These are phyloP conservation scores for Ophiostoma triangulosporum DNA, from an alignment of 2,329 filamentous ascomycete genomes.

Conservation along the genomic window DNA sequence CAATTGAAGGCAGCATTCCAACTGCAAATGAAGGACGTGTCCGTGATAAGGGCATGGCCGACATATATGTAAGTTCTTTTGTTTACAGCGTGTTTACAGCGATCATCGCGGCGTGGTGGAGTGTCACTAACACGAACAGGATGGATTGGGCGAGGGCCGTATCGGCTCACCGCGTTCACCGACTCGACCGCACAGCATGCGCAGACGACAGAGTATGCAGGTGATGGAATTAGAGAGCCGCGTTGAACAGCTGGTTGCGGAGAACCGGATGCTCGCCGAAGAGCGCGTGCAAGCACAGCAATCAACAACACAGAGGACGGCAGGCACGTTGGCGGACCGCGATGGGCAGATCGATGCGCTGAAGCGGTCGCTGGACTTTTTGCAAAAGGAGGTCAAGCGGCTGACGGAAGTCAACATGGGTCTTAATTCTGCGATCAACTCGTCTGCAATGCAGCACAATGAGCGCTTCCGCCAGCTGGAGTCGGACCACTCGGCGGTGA, in stretches of 20 bases:
- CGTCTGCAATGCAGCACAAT: slow-evolving; percentile 62
- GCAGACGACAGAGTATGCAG: slow-evolving; percentile 95
- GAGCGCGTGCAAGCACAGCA: slow-evolving; percentile 58
- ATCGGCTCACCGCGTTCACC: slow-evolving; percentile 81
- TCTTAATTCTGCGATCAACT: slow-evolving; percentile 62
- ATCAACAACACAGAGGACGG: slow-evolving; percentile 41
- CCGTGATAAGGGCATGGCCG: slow-evolving; percentile 74
- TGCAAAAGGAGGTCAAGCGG: slow-evolving; percentile 70
- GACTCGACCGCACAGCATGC: slow-evolving; percentile 87
- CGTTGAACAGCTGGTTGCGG: slow-evolving; percentile 71
- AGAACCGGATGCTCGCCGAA: slow-evolving; percentile 69
- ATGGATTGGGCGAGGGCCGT: slow-evolving; percentile 83
- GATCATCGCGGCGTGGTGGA: not conserved
- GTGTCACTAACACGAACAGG: slow-evolving; percentile 36
- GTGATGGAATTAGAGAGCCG: slow-evolving; percentile 78
- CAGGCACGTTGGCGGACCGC: slow-evolving; percentile 61
- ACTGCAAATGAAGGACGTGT: slow-evolving; percentile 78
- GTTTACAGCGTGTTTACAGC: not conserved
- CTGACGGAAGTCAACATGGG: slow-evolving; percentile 73
- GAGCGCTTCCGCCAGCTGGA: slow-evolving; percentile 56
- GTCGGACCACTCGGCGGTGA: slow-evolving; percentile 48
- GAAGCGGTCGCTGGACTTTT: slow-evolving; percentile 61
- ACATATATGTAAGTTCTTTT: slow-evolving; percentile 71
- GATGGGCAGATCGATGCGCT: slow-evolving; percentile 79
- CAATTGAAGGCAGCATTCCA: slow-evolving; percentile 36